Conservation (phyloP, 2,329 filamentous ascomycete species). For the Onygena corvina region DNA sequence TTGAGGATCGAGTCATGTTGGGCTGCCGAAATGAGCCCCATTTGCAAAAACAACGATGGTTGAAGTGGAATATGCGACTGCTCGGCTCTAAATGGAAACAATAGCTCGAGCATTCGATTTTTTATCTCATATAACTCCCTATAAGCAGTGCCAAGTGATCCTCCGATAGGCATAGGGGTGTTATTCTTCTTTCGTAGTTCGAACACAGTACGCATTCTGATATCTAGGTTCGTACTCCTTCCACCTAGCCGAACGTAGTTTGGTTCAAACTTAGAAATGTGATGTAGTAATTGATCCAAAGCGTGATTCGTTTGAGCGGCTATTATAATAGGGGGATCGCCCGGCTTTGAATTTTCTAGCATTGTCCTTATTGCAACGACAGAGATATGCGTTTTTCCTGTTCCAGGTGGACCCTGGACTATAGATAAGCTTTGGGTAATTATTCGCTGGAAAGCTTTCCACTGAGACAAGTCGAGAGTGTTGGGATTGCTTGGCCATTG, state of each 20-base stretch:
- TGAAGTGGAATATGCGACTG: slow-evolving; percentile 38
- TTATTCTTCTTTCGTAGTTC: slow-evolving; percentile 40
- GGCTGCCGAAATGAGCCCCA: slow-evolving; percentile 47
- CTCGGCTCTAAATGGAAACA: slow-evolving; percentile 33
- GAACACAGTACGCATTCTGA: slow-evolving; percentile 56
- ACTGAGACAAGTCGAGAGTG: slow-evolving; percentile 59
- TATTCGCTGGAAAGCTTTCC: slow-evolving; percentile 55
- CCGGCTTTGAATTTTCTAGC: slow-evolving; percentile 44
- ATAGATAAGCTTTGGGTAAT: slow-evolving; percentile 61
- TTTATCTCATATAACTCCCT: slow-evolving; percentile 35
- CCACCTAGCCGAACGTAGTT: slow-evolving; percentile 58
- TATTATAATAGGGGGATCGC: slow-evolving; percentile 59
- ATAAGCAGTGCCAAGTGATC: slow-evolving; percentile 30
- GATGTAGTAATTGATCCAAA: slow-evolving; percentile 63
- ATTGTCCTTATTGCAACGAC: slow-evolving; percentile 57
- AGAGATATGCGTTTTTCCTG: slow-evolving; percentile 72
- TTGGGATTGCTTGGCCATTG: slow-evolving; percentile 36
- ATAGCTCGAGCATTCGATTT: slow-evolving; percentile 30
- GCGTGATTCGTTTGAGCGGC: slow-evolving; percentile 86
- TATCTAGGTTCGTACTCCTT: slow-evolving; percentile 52
- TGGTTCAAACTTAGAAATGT: slow-evolving; percentile 50
- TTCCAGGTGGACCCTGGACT: slow-evolving; percentile 71
- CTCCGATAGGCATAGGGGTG: slow-evolving; percentile 29
- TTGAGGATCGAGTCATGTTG: slow-evolving; percentile 52
- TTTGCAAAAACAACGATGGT: slow-evolving; percentile 41